A percentile compares a stretch with the other conserved stretches of the same genome.
Evolutionary conservation across 345 rosid genomes (phyloP).

Genomic region (Salix viminalis): DNA sequence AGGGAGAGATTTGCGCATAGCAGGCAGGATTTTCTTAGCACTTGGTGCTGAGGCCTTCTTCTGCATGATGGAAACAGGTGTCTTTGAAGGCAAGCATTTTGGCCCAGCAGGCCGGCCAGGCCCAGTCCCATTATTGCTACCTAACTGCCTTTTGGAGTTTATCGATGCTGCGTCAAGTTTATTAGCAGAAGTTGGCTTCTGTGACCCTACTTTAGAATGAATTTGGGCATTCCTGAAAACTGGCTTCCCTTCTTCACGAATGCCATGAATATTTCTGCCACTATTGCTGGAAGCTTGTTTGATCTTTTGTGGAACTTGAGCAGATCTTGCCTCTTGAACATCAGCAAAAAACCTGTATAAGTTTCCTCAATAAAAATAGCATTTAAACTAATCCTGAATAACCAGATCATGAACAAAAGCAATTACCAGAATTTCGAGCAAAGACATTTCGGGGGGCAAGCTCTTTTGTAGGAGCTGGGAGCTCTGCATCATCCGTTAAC

Average conservation of each 20-base stretch:
- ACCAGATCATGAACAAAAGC: conserved; percentile 8
- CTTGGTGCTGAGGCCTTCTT: conserved; percentile 33
- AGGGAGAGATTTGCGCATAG: conserved; percentile 35
- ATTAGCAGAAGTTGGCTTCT: conserved; percentile 38
- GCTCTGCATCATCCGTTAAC: conserved; percentile 64
- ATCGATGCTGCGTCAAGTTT: conserved; percentile 22
- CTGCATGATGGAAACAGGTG: conserved; percentile 29
- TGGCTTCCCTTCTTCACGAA: conserved; percentile 49
- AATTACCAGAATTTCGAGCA: conserved; percentile 55
- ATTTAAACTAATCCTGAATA: conserved; percentile 31
- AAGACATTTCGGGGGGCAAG: conserved; percentile 37
- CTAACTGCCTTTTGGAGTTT: conserved; percentile 50
- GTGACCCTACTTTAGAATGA: conserved; percentile 33
- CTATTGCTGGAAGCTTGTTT: conserved; percentile 41
- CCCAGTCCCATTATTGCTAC: conserved; percentile 20
- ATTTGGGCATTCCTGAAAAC: conserved; percentile 33
- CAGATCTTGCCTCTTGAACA: conserved; percentile 71
- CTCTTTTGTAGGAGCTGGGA: conserved; percentile 58
- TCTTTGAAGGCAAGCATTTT: conserved; percentile 42
- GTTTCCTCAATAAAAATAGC: conserved; percentile 58
- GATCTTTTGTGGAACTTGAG: conserved; percentile 45
- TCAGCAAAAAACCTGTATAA: conserved; percentile 63
- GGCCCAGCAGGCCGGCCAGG: conserved; percentile 41
- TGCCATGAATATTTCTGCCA: conserved; percentile 38
- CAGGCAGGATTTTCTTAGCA: conserved; percentile 34